Evolutionary conservation across 441 rosid genomes (phyloP).

Genomic region (Croton setiger): DNA sequence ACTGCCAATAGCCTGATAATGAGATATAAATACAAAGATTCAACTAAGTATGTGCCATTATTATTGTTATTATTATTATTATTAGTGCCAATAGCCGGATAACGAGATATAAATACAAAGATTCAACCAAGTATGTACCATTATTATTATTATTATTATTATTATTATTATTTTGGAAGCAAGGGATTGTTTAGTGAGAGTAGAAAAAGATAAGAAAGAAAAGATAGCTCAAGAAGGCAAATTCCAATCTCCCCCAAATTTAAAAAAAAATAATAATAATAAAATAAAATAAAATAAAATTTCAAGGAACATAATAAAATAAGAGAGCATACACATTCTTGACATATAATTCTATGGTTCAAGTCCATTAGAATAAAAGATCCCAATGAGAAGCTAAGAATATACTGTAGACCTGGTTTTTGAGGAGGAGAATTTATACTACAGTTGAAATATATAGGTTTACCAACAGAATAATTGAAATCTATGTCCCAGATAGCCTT

Average conservation of each 20-base stretch:
- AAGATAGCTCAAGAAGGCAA: not conserved
- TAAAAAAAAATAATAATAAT: too few relatives aligned
- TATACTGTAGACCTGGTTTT: not conserved
- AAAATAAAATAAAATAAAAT: not conserved
- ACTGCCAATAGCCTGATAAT: not conserved
- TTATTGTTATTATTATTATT: too few relatives aligned
- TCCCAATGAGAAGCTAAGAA: not conserved
- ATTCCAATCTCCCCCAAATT: too few relatives aligned
- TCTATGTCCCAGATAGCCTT: not conserved
- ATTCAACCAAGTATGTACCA: too few relatives aligned
- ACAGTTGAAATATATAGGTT: not conserved
- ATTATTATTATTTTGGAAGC: not conserved
- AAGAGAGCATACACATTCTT: not conserved
- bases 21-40: not conserved
- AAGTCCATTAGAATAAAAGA: not conserved
- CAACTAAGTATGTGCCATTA: too few relatives aligned
- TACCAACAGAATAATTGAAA: not conserved
- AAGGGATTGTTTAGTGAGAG: not conserved
- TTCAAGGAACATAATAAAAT: not conserved
- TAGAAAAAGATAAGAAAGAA: not conserved
- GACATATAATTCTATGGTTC: not conserved
- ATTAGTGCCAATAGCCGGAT: too few relatives aligned
- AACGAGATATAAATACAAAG: too few relatives aligned
- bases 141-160: too few relatives aligned
- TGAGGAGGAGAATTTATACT: not conserved